Evolutionary conservation across 208 protist genomes (phyloP).

Genomic region (Acanthamoeba culbertsoni): DNA sequence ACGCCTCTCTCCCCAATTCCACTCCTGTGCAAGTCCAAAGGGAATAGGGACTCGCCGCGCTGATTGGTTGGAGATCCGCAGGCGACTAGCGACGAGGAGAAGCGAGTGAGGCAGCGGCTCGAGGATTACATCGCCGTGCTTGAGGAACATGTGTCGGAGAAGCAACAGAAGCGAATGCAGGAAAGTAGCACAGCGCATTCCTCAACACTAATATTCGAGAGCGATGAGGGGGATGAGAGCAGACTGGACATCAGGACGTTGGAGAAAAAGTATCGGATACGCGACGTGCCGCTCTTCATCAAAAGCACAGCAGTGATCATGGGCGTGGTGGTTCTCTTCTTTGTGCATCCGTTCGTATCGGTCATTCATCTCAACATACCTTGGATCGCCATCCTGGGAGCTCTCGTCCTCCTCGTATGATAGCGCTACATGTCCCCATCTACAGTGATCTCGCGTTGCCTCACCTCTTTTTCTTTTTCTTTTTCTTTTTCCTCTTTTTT

Average conservation of each 20-base stretch:
- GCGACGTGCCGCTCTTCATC: constrained; percentile 61
- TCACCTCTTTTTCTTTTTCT: not conserved
- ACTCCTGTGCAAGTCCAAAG: too few relatives aligned
- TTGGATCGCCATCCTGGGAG: constrained; percentile 75
- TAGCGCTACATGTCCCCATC: not conserved
- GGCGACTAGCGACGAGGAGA: constrained; percentile 19
- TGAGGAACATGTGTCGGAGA: not conserved
- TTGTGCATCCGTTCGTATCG: constrained; percentile 59
- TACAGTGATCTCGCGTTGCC: not conserved
- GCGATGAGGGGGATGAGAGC: not conserved
- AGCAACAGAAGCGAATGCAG: not conserved
- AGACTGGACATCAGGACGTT: constrained; percentile 49
- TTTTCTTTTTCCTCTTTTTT: not conserved
- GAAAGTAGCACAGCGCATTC: not conserved
- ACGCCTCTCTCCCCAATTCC: not conserved
- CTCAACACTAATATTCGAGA: not conserved
- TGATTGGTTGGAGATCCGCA: not conserved
- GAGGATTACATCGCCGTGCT: constrained; percentile 19
- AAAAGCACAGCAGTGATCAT: constrained; percentile 56
- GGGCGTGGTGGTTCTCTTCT: constrained; percentile 74
- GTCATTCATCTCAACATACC: constrained; percentile 58
- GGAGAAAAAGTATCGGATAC: constrained; percentile 64
- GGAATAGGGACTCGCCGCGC: too few relatives aligned
- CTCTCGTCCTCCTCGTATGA: constrained; percentile 60
- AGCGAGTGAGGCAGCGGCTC: not conserved